Percentiles rank a stretch among this genome's conserved stretches.
Evolutionary conservation across 805 yeast genomes (phyloP).

Genomic region (Schwanniomyces pseudopolymorphus): DNA sequence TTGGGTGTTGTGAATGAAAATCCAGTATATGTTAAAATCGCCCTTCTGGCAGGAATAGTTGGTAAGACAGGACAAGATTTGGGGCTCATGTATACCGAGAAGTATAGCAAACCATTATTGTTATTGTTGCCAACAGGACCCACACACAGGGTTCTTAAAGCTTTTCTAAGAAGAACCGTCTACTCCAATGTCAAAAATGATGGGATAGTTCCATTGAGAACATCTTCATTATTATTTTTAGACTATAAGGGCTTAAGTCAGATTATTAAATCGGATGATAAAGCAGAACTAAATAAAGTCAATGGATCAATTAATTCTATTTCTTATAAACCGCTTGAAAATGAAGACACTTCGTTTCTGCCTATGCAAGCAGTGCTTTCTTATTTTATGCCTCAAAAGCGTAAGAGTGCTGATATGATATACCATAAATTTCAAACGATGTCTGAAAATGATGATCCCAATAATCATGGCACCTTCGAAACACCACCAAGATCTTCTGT

Average conservation of each 20-base stretch:
- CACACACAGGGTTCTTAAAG: conserved; percentile 59
- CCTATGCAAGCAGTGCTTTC: conserved; percentile 39
- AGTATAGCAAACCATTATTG: conserved; percentile 60
- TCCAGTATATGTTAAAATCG: conserved; percentile 81
- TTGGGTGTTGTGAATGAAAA: conserved; percentile 86
- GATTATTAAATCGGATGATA: conserved; percentile 15
- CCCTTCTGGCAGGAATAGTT: conserved; percentile 83
- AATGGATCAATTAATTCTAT: conserved; percentile 14
- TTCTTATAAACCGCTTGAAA: conserved; percentile 13
- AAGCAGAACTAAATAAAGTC: conserved; percentile 12
- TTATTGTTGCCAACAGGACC: conserved; percentile 76
- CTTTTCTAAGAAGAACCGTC: conserved; percentile 69
- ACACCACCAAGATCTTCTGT: conserved; percentile 71
- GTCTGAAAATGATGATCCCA: conserved; percentile 14
- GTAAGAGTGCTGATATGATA: conserved; percentile 10
- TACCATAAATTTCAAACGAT: conserved; percentile 17
- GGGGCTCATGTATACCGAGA: conserved; percentile 54
- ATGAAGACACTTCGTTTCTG: conserved; percentile 16
- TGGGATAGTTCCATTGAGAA: conserved; percentile 93
- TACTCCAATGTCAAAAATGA: conserved; percentile 92
- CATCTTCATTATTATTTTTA: conserved; percentile 79
- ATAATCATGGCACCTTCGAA: conserved; percentile 8
- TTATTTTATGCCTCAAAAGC: conserved; percentile 42
- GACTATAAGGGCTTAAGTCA: conserved; percentile 70
- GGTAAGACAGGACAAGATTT: conserved; percentile 93